Evolutionary conservation across 2,329 filamentous ascomycete species (phyloP), one percentile per base, ranked within the genome.

Genomic region (Colletotrichum sp.): DNA sequence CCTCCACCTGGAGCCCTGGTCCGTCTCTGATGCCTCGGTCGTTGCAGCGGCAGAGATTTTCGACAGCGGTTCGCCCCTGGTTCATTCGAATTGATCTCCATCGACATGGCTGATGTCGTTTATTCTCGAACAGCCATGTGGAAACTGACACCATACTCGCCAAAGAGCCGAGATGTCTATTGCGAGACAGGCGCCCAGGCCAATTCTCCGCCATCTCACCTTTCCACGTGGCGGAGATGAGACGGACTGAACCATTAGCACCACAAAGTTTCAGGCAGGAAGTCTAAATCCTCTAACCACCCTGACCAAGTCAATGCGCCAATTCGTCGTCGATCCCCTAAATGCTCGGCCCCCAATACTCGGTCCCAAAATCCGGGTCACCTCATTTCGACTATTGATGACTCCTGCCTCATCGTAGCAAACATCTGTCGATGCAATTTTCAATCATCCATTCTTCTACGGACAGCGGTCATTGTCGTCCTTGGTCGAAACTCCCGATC

Each of bases 151-250:
- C 25, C 8, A 66, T 52, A 16, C 27, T 60, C 18, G 25, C 28
- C 52, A 32, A 30, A 15, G 25, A 34, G 18, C 18, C 48, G 52
- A 39, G 36, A 48, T 18, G 56, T 27, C n/a, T n/a, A 56, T 43
- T 30, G 48, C 55, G 66, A 69, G 22, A 60, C 58, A 34, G 18
- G 18, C 27, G 48, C 52, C 52, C 67, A 34, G 22, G 16, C 70
- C 70, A 58, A 25, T 28, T 68, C 58, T 56, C 58, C 65, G 73
- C 56, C 73, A 73, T 75, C 64, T 73, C 64, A 69, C 70, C 58
- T 73, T 73, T 22, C 73, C 73, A 75, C 70, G 73, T 73, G 73
- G 73, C 73, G 13, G 58, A 75, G 64, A 69, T 73, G 70, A 73
- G 73, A 75, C 58, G 64, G 73, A 68, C 43, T 65, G 64, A 27